Base-by-base conservation (phyloP, 2,329 filamentous ascomycete species). In the Nigrospora osmanthi region DNA sequence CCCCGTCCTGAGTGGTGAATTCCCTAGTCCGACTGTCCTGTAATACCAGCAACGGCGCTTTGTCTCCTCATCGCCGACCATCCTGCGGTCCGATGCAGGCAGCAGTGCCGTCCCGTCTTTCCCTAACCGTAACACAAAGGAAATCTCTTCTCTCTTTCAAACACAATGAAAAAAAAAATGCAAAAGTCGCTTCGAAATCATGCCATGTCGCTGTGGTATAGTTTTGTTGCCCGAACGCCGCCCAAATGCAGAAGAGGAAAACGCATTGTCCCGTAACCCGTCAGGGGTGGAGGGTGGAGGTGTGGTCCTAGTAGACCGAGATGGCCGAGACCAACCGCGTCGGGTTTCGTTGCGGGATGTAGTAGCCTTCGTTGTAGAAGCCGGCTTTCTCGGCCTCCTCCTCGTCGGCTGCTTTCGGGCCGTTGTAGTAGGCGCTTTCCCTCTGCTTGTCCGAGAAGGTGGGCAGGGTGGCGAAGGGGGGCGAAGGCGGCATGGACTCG, bases 401-500 rank as follows among this genome's bases (percentile, higher is more conserved):
- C 46, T 56, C 60, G 59, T 59, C 52, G 53, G 64, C 63, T 47
- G 67, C 60, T 46, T 69, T 65, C 46, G 59, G 51, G 43, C 60
- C 43, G 46, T 46, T 53, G 48, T 58, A 57, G 47, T 59, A 53
- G 50, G 54, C 58, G 63, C 58, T 56, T 64, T 60, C 59, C 59
- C 59, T 67, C 56, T 79, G 69, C 69, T 83, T 78, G 55, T 78
- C 71, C 38, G 75, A 68, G 58, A 88, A 85, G 35, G 73, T 66
- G 48, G 78, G 70, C 43, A 88, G 67, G 33, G 73, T 62, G 28
- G 75, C 62, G 17, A 72, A 69, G 37, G 79, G 77, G 34, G 84
- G 84, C 49, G 83, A 87, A 16, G 83, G 83, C 9, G 86, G 86
- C 79, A 87, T 80, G 40, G 73, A 68, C 54, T 87, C 82, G 65